These are phyloP conservation scores for Coemansia sp. DNA, from an alignment of 192 early-diverging fungal genomes.

Conservation along the genomic window DNA sequence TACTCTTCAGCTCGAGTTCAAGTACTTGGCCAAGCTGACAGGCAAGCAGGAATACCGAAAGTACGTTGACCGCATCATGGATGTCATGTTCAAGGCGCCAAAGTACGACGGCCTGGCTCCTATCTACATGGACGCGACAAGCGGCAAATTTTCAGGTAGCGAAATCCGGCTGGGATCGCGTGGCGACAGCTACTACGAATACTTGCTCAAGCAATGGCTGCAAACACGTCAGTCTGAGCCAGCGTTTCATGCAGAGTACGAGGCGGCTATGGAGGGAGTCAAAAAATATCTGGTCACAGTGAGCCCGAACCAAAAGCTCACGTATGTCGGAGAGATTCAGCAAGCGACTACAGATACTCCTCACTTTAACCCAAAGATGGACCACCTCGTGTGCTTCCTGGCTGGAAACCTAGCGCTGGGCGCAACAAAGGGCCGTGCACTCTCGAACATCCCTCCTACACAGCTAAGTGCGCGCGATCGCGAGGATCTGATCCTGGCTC, in stretches of 20 bases:
- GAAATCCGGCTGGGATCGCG: conserved; percentile 38
- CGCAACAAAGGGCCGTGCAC: conserved; percentile 35
- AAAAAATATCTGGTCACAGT: conserved; percentile 36
- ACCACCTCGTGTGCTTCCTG: conserved; percentile 93
- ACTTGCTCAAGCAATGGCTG: conserved; percentile 90
- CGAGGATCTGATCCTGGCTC: conserved; percentile 76
- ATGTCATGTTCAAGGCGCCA: conserved; percentile 24
- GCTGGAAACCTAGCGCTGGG: conserved; percentile 56
- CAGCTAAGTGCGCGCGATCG: conserved; percentile 28
- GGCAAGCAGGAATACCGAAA: conserved; percentile 73
- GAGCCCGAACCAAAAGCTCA: conserved; percentile 25
- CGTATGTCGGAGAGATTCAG: conserved; percentile 38
- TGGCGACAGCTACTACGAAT: conserved; percentile 96
- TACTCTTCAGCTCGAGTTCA: conserved; percentile 87
- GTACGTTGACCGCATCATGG: conserved; percentile 65
- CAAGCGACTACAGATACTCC: conserved; percentile 61
- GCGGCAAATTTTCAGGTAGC: conserved; percentile 16
- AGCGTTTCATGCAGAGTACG: conserved; percentile 69
- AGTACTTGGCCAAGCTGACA: conserved; percentile 81
- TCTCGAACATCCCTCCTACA: conserved; percentile 18
- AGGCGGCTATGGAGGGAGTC: conserved; percentile 55
- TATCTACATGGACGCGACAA: conserved; percentile 59
- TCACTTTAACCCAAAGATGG: conserved; percentile 69
- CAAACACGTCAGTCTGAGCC: conserved; percentile 72
- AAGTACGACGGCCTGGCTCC: conserved; percentile 70